Evolutionary conservation across 2,329 filamentous ascomycete species (phyloP), one percentile per base, ranked within the genome.

Genomic region (Colletotrichum phormii): DNA sequence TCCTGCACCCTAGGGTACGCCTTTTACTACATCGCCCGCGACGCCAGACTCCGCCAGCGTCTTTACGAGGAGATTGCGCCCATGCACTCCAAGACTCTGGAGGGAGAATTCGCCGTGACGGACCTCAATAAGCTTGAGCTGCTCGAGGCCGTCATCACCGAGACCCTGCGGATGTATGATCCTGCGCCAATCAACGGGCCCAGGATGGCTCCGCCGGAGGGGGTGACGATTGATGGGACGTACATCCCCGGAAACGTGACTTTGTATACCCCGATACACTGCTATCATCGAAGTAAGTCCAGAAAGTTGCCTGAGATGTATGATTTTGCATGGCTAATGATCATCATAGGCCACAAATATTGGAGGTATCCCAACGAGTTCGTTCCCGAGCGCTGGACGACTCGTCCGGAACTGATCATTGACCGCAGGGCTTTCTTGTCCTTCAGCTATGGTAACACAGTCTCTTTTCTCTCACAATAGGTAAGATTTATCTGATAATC

Each of bases 81-180:
- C 1, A 31, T 66, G 0, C 76, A 68, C 42, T 75, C 75, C 24
- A 64, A 66, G 12, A 77, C 77, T 0, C 18, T 75, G 0, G 59
- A 71, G 0, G 68, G 72, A 0, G 77, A 77, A 15, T 79, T 79
- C 31, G 35, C 73, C 0, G 59, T 75, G 13, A 35, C 24, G 11
- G 77, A 79, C 49, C 73, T 79, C 11, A 49, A 57, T 11, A 70
- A 72, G 7, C 59, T 76, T 6, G 64, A 62, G 6, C 74, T 75
- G 22, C 66, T 82, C 1, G 78, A 77, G 11, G 79, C 78, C 0
- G 61, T 80, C 11, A 78, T 81, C 29, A 76, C 78, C 24, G 80
- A 82, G 64, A 78, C 79, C 0, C 68, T 82, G 33, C 75, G 80
- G 0, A 59, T 81, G 9, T 67, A 81, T n/a, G 77, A 75, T 7